Evolutionary conservation across 2,329 filamentous ascomycete species (phyloP).

Genomic region (Cryphonectria naterciae): DNA sequence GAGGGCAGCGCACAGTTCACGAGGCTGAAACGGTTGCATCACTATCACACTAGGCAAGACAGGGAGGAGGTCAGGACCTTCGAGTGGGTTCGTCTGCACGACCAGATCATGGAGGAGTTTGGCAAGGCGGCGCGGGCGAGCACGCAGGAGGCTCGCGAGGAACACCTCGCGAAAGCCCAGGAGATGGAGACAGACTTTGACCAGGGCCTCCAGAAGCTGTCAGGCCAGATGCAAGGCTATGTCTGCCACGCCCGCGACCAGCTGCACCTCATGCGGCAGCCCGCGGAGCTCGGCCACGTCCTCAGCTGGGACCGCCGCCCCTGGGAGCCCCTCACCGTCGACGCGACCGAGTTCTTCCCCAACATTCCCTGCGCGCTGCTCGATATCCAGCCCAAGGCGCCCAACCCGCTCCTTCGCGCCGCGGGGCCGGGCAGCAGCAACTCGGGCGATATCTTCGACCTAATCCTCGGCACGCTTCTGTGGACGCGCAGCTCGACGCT

Average conservation of each 20-base stretch:
- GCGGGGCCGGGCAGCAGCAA: conserved; percentile 45
- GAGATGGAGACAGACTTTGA: conserved; percentile 28
- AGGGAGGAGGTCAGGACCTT: conserved; percentile 29
- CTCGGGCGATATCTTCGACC: conserved; percentile 55
- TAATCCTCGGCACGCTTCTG: conserved; percentile 53
- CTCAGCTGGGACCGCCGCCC: conserved; percentile 72
- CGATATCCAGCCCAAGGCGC: conserved; percentile 66
- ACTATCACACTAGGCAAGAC: conserved; percentile 26
- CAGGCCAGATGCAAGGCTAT: conserved; percentile 43
- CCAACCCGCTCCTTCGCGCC: conserved; percentile 53
- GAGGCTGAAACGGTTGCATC: conserved; percentile 28
- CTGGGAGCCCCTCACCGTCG: conserved; percentile 69
- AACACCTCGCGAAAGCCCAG: conserved; percentile 24
- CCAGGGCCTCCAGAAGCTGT: conserved; percentile 39
- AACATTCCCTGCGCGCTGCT: conserved; percentile 60
- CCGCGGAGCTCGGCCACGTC: conserved; percentile 53
- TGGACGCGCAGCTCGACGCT: conserved; percentile 28
- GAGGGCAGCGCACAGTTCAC: conserved; percentile 1
- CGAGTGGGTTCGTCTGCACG: conserved; percentile 41
- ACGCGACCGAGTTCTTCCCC: conserved; percentile 69
- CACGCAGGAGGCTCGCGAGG: neutral
- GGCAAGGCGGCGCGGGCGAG: neutral
- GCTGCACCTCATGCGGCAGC: conserved; percentile 52
- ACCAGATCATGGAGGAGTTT: conserved; percentile 34
- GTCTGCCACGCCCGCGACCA: conserved; percentile 51